phyloP scores from a whole-genome alignment of 73 alveolate species.

The Breviolum minutum region DNA sequence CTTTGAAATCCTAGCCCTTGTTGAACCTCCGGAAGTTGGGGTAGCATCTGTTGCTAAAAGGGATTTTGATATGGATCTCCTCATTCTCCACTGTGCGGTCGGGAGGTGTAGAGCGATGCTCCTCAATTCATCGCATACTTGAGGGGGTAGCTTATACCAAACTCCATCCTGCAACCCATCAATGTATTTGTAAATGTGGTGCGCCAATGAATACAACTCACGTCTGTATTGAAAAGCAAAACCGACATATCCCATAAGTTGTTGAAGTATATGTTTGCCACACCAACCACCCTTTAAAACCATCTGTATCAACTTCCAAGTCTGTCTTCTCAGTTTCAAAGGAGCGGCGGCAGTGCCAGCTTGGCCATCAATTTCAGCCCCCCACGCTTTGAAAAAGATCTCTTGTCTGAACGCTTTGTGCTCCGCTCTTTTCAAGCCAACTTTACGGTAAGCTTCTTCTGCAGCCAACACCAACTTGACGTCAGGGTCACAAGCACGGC shows the following conservation, averaged over 20 bases:
- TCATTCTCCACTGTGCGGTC: not conserved
- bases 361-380: not conserved
- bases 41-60: slow-evolving; percentile 9
- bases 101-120: not conserved
- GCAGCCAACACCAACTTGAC: not conserved
- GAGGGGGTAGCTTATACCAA: not conserved
- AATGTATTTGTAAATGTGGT: slow-evolving; percentile 7
- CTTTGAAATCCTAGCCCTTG: not conserved
- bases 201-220: not conserved
- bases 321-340: not conserved
- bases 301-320: not conserved
- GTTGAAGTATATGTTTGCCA: not conserved
- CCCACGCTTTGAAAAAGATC: slow-evolving; percentile 54
- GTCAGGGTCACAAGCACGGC: not conserved
- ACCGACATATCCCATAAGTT: not conserved
- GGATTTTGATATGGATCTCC: not conserved
- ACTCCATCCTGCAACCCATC: not conserved
- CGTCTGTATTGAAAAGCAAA: slow-evolving; percentile 1
- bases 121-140: not conserved
- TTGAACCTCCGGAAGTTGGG: not conserved
- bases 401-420: not conserved
- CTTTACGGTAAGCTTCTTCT: not conserved
- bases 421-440: slow-evolving; percentile 17
- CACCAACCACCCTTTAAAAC: not conserved
- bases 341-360: slow-evolving; percentile 30